Evolutionary conservation across 1,284 basidiomycete genomes (phyloP).

Genomic region (Gymnopus androsaceus): DNA sequence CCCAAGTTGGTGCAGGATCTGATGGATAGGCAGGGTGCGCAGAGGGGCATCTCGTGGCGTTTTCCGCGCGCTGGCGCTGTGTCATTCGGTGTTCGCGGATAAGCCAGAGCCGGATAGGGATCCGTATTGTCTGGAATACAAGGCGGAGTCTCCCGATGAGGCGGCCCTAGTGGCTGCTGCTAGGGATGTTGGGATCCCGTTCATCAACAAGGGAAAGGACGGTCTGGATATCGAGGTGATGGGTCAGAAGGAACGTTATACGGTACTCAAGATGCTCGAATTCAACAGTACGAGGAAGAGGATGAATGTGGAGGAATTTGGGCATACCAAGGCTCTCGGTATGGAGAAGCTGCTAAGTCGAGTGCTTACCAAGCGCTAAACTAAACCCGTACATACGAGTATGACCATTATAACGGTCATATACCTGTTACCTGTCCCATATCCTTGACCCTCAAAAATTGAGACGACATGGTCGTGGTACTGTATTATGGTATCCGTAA

Average conservation of each 20-base stretch:
- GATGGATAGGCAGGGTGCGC: constrained; percentile 58
- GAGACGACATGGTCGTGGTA: no score
- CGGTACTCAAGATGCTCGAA: constrained; percentile 81
- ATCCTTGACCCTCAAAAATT: no score
- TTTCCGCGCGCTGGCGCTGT: constrained; percentile 92
- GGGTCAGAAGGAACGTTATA: constrained; percentile 85
- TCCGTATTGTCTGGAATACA: constrained; percentile 82
- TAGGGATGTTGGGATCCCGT: constrained; percentile 91
- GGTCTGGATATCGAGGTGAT: constrained; percentile 88
- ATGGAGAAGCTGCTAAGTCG: no score
- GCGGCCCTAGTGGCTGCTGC: constrained; percentile 94
- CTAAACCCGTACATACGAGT: no score
- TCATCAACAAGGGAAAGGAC: constrained; percentile 77
- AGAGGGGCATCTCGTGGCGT: constrained; percentile 76
- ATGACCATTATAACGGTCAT: no score
- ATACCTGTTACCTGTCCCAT: no score
- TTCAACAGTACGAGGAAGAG: constrained; percentile 94
- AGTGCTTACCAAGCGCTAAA: no score
- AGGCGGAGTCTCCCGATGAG: constrained; percentile 95
- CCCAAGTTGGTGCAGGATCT: constrained; percentile 84
- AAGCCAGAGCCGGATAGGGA: constrained; percentile 63
- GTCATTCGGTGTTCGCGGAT: constrained; percentile 89
- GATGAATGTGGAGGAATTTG: constrained; percentile 92
- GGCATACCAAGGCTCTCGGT: no score
- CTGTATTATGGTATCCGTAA: no score